A percentile compares a stretch with the other conserved stretches of the same genome.
These are phyloP conservation scores for Hypoxylon crocopeplum DNA, from an alignment of 495 filamentous ascomycete species.

Conservation along the genomic window DNA sequence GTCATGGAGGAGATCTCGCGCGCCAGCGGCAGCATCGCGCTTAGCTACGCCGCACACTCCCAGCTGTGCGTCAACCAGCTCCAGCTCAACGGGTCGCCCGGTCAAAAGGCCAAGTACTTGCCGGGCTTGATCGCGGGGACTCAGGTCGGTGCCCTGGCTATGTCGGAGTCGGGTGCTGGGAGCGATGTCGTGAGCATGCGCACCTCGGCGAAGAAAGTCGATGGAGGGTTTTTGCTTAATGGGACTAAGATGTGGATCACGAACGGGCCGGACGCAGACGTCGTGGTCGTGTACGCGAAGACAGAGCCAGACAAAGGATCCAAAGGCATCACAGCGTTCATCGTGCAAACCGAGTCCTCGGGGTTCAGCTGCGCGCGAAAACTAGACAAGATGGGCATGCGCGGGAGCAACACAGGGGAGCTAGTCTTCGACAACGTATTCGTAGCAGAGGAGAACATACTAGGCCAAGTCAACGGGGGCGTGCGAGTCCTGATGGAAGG, in stretches of 20 bases:
- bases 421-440: constrained; percentile 92
- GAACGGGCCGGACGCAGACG: constrained; percentile 92
- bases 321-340: constrained; percentile 94
- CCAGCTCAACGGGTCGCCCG: constrained; percentile 80
- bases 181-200: constrained; percentile 97
- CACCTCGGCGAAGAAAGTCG: constrained; percentile 76
- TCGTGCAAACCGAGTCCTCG: constrained; percentile 73
- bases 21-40: constrained; percentile 79
- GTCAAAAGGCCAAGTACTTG: constrained; percentile 81
- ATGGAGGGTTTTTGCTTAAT: constrained; percentile 85
- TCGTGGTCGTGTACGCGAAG: constrained; percentile 94
- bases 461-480: constrained; percentile 81
- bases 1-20: constrained; percentile 88
- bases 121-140: constrained; percentile 83
- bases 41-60: constrained; percentile 93
- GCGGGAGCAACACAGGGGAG: constrained; percentile 95
- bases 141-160: constrained; percentile 88
- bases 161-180: constrained; percentile 92
- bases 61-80: constrained; percentile 98
- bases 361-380: constrained; percentile 91
- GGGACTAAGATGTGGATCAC: constrained; percentile 99
- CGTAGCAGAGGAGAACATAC: constrained; percentile 80
- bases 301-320: constrained; percentile 79
- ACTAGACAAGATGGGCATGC: constrained; percentile 98
- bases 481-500: constrained; percentile 96